phyloP scores from a whole-genome alignment of 768 basidiomycete species.

The Kwoniella bestiolae region DNA sequence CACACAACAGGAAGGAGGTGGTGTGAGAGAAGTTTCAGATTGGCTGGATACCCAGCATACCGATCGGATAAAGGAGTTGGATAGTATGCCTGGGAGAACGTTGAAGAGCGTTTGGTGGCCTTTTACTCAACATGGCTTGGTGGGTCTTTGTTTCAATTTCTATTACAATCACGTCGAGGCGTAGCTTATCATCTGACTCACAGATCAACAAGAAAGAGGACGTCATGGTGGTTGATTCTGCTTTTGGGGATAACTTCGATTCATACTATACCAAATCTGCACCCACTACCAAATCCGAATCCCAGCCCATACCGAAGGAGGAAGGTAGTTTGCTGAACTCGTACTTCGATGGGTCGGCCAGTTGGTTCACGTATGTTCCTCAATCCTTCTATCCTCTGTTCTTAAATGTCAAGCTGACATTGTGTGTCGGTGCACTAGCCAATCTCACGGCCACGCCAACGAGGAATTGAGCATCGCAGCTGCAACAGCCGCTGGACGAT shows the following conservation, averaged over 20 bases:
- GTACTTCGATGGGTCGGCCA: constrained; percentile 88
- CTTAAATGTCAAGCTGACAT: neutral
- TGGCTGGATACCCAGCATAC: constrained; percentile 70
- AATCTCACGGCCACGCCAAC: constrained; percentile 81
- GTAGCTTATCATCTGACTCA: neutral
- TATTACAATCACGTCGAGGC: no score
- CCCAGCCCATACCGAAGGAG: constrained; percentile 9
- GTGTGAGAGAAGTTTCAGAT: constrained; percentile 59
- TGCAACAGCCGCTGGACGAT: constrained; percentile 85
- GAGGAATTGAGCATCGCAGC: constrained; percentile 80
- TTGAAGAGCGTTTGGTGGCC: constrained; percentile 92
- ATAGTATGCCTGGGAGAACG: constrained; percentile 77
- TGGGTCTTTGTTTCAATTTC: no score
- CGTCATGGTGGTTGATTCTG: constrained; percentile 90
- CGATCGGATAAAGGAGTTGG: constrained; percentile 71
- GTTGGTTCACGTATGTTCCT: constrained; percentile 80
- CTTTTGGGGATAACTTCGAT: constrained; percentile 82
- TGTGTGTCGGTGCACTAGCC: constrained; percentile 54
- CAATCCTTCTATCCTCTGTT: neutral
- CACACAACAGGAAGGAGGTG: constrained; percentile 57
- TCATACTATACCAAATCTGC: constrained; percentile 62
- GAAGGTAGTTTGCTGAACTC: constrained; percentile 61
- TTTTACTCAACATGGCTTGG: constrained; percentile 79
- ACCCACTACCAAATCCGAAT: constrained; percentile 1
- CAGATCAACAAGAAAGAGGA: constrained; percentile 69